phyloP scores from a whole-genome alignment of 176 grass and related monocot genomes.

The Avena atlantica region DNA sequence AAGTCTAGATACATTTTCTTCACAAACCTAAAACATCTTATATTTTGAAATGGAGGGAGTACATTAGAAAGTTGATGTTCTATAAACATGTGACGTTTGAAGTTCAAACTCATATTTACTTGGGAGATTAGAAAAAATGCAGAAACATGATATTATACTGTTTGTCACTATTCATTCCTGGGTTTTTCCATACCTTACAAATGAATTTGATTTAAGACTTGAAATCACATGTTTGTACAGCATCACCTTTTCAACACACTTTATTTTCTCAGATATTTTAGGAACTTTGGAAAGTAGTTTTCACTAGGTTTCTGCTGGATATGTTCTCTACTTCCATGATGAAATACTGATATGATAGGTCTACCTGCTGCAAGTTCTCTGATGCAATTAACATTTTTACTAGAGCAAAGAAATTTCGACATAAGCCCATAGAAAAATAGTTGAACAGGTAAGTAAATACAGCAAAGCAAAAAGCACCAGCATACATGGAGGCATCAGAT shows the following conservation, averaged over 20 bases:
- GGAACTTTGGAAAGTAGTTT: background rate
- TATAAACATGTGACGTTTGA: background rate
- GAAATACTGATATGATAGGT: background rate
- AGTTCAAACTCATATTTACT: background rate
- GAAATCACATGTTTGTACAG: background rate
- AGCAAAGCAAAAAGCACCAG: background rate
- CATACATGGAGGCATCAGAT: background rate
- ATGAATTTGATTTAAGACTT: background rate
- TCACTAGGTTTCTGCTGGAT: background rate
- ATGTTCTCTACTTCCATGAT: background rate
- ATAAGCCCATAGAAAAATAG: background rate
- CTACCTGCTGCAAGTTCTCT: background rate
- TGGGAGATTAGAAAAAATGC: background rate
- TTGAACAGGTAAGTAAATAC: background rate
- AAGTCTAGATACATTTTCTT: no score
- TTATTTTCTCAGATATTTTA: background rate
- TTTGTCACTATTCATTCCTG: background rate
- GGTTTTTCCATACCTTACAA: background rate
- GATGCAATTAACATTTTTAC: background rate
- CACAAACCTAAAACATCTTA: no score
- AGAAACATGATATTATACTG: background rate
- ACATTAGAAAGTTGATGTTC: background rate
- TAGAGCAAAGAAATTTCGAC: background rate
- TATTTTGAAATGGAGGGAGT: no score
- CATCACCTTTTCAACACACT: background rate